Percentiles rank a stretch among this genome's conserved stretches.
These are phyloP conservation scores for Boletus tomentosulus DNA, from an alignment of 768 basidiomycete genomes.

Conservation along the genomic window DNA sequence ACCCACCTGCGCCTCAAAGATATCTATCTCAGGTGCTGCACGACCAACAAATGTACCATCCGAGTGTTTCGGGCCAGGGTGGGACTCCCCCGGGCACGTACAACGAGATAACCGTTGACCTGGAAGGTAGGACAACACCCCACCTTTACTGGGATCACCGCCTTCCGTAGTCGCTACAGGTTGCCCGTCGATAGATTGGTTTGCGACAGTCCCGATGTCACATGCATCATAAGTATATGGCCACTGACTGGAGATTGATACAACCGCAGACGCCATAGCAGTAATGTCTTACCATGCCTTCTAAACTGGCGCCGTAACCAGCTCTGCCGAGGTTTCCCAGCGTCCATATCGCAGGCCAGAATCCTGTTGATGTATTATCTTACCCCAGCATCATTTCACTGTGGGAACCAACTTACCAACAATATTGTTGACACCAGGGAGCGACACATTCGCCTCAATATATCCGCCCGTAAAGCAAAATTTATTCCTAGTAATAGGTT, in stretches of 20 bases:
- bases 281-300: conserved; percentile 40
- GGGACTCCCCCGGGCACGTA: conserved; percentile 76
- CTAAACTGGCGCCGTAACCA: conserved; percentile 63
- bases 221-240: conserved; percentile 71
- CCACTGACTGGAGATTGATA: conserved; percentile 38
- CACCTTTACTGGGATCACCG: conserved; percentile 47
- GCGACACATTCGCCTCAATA: conserved; percentile 57
- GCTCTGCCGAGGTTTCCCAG: conserved; percentile 61
- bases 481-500: conserved; percentile 59
- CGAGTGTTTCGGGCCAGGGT: conserved; percentile 74
- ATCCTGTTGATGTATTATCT: conserved; percentile 24
- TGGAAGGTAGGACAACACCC: conserved; percentile 64
- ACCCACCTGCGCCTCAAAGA: conserved; percentile 73
- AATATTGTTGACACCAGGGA: conserved; percentile 66
- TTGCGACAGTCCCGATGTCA: conserved; percentile 78
- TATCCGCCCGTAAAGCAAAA: conserved; percentile 87
- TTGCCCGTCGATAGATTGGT: conserved; percentile 70
- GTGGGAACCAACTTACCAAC: conserved; percentile 34
- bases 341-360: conserved; percentile 57
- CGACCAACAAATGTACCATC: conserved; percentile 80
- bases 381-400: background rate
- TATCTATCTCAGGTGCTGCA: conserved; percentile 84
- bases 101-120: conserved; percentile 84
- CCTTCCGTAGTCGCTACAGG: conserved; percentile 59
- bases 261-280: background rate